These are phyloP conservation scores for Colletotrichum gigasporum DNA, from an alignment of 2,329 filamentous ascomycete genomes.

Conservation along the genomic window DNA sequence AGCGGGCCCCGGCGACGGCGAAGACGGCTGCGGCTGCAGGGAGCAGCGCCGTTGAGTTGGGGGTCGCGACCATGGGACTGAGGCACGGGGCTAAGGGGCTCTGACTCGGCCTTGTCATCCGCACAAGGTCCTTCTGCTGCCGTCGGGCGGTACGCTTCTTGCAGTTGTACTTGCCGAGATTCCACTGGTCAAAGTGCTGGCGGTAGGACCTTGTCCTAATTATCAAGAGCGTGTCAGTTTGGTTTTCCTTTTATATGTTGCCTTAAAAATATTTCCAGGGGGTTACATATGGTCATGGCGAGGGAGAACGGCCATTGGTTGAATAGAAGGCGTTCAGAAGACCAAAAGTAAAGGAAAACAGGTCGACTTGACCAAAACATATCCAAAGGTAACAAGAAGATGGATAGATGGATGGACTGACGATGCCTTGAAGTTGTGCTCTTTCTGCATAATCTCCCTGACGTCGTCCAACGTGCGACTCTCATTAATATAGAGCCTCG, in stretches of 20 bases:
- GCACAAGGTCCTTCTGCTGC: not conserved
- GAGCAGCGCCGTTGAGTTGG: no score
- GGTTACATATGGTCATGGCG: no score
- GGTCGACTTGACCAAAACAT: no score
- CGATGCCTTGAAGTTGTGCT: conserved; percentile 53
- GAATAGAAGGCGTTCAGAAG: not conserved
- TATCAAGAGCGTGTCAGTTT: not conserved
- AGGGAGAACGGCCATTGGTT: no score
- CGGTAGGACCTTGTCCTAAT: conserved; percentile 56
- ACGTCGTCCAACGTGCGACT: conserved; percentile 52
- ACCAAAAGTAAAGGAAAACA: not conserved
- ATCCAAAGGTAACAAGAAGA: no score
- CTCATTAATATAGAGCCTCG: conserved; percentile 50
- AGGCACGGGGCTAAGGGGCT: no score
- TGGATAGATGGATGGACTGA: conserved; percentile 36
- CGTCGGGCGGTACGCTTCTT: conserved; percentile 45
- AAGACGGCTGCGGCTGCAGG: not conserved
- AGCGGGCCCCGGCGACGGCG: not conserved
- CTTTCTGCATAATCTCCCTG: conserved; percentile 47
- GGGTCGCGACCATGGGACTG: no score
- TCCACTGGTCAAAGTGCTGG: conserved; percentile 57
- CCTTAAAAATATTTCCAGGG: no score
- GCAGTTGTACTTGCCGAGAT: conserved; percentile 57
- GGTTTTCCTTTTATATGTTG: conserved; percentile 6
- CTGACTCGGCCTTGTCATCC: no score